A percentile compares a stretch with the other conserved stretches of the same genome.
Conservation (phyloP, 2,329 filamentous ascomycete genomes). For the Aureobasidium sp. region DNA sequence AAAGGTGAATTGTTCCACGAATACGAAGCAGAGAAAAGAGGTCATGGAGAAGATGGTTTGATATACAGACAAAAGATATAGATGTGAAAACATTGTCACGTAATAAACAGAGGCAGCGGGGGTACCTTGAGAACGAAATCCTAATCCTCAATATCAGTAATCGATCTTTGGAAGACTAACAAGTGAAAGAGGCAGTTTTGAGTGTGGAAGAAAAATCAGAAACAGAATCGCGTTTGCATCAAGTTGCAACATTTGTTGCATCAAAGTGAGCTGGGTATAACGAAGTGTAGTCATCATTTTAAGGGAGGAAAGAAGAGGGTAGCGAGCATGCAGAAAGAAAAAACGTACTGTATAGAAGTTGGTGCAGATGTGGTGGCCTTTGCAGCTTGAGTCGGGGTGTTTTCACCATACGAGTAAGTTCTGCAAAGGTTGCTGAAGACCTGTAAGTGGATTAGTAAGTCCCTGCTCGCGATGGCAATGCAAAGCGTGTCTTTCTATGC, state of each 20-base stretch:
- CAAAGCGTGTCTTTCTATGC: not conserved
- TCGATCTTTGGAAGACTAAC: not conserved
- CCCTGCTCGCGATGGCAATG: not conserved
- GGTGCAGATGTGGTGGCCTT: not conserved
- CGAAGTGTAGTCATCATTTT: constrained; percentile 80
- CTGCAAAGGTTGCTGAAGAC: not conserved
- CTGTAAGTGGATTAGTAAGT: not conserved
- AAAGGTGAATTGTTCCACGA: too few species aligned
- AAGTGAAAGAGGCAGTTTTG: not conserved
- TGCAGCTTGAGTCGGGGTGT: not conserved
- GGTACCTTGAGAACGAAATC: not conserved
- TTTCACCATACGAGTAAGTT: not conserved
- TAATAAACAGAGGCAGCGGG: not conserved
- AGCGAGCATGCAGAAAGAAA: constrained; percentile 16
- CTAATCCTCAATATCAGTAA: not conserved
- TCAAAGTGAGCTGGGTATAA: constrained; percentile 99
- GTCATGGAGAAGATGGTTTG: too few species aligned
- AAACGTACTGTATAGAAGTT: not conserved
- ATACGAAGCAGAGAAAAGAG: too few species aligned
- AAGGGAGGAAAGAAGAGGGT: constrained; percentile 18
- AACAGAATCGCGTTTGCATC: constrained; percentile 71
- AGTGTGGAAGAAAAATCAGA: constrained; percentile 1
- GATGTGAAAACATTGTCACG: not conserved
- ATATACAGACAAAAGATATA: too few species aligned
- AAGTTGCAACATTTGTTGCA: constrained; percentile 65